Base-by-base conservation (phyloP, 257 asterid genomes). In the Solanum paucissectum region DNA sequence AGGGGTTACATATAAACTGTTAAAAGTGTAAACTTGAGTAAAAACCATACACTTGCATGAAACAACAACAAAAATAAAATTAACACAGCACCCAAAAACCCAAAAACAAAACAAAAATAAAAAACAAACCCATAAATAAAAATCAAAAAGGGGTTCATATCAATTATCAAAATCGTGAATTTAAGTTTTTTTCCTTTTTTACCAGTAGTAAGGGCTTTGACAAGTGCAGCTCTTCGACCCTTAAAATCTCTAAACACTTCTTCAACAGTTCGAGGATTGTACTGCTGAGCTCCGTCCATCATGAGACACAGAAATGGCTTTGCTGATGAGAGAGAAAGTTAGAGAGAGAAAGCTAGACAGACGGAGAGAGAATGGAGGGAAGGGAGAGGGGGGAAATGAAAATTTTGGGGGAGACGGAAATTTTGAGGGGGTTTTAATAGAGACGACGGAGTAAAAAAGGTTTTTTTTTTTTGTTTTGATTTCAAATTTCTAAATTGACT, bases 191-290 rank as follows among this genome's bases (percentile, higher is more conserved):
- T 34, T 16, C 9, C 3, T 12, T 32, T 69, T 29, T 23, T 40
- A 91, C 93, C 93, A 29, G 87, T 71, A 18, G 92, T 91, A 85
- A 91, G 93, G 27, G 93, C 93, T 85, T 86, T 90, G 87, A 91
- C 87, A 38, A 91, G 64, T 16, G 88, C 93, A 81, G 89, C 90
- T 72, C 92, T 91, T 16, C 93, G 93, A 62, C 93, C 92, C 77
- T 87, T 91, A 84, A 90, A 91, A 86, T 91, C 93, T 16, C 86
- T 60, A 88, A 91, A 91, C 5, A 91, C 92, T 79, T 90, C 92
- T 33, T 89, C 93, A 3, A 91, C 93, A 3, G 92, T 91, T 68
- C 93, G 89, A 12, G 92, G 90, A 79, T 84, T 90, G n/a, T 82
- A 83, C 34, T 44, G 88, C 5, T 64, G 79, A 64, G 52, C 90